These are phyloP conservation scores for Aspergillus funiculosus DNA, from an alignment of 495 filamentous ascomycete species.

Conservation along the genomic window DNA sequence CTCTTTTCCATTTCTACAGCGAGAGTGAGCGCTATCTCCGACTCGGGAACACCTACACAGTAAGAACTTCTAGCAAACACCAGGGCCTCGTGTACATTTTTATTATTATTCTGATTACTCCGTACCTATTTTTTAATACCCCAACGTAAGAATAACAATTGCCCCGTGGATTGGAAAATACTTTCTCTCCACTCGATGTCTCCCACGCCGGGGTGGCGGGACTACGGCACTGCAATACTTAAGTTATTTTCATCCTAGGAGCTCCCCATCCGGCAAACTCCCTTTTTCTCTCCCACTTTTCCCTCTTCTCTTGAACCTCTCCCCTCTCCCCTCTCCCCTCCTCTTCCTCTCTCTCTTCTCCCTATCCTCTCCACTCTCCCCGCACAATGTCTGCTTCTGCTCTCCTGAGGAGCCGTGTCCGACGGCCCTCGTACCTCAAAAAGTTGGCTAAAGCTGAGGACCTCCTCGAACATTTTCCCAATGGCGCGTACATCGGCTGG, in stretches of 20 bases:
- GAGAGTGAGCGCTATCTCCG: no score
- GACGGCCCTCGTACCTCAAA: constrained; percentile 68
- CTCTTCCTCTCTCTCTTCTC: constrained; percentile 7
- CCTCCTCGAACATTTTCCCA: constrained; percentile 70
- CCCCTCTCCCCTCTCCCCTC: constrained; percentile 5
- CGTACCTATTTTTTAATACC: no score
- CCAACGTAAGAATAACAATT: neutral
- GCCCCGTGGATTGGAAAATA: constrained; percentile 2
- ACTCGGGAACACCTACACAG: no score
- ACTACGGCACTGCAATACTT: no score
- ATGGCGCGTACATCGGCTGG: constrained; percentile 82
- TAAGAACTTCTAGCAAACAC: no score
- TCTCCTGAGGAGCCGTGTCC: constrained; percentile 66
- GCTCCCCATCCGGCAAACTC: constrained; percentile 9
- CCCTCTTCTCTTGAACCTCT: constrained; percentile 2
- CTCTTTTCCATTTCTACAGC: no score
- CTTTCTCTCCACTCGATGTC: neutral
- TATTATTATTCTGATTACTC: no score
- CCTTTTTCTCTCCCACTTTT: constrained; percentile 14
- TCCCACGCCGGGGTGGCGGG: constrained; percentile 13
- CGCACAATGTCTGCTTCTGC: constrained; percentile 57
- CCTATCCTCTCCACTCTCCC: constrained; percentile 2
- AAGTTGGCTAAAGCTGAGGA: constrained; percentile 77
- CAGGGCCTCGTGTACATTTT: no score
- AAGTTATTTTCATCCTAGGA: constrained; percentile 26